Evolutionary conservation across 2,329 filamentous ascomycete species (phyloP).

Genomic region (Xylaria multiplex): DNA sequence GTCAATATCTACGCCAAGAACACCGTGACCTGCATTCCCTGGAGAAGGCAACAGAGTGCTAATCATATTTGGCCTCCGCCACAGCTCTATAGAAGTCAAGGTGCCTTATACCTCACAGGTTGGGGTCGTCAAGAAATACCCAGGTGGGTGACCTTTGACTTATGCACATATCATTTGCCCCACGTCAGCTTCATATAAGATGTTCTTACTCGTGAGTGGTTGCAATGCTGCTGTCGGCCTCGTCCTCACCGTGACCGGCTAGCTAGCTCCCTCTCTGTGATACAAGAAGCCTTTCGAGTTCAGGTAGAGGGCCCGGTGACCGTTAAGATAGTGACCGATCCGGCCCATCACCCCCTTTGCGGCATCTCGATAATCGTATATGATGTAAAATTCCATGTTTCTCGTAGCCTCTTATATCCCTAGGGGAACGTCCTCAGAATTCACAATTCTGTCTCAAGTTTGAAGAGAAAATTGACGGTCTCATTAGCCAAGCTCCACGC

Average conservation of each 20-base stretch:
- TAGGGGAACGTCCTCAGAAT: not conserved
- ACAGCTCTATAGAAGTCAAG: slow-evolving; percentile 55
- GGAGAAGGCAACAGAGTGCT: slow-evolving; percentile 20
- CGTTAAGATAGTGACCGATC: not conserved
- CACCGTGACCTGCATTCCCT: not conserved
- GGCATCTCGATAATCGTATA: not conserved
- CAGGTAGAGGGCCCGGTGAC: not conserved
- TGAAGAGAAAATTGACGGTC: slow-evolving; percentile 22
- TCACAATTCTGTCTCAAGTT: not conserved
- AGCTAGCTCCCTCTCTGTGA: not conserved
- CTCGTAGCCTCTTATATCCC: not conserved
- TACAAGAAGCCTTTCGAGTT: not conserved
- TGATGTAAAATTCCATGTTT: not conserved
- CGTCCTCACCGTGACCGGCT: not conserved
- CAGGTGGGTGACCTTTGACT: slow-evolving; percentile 47
- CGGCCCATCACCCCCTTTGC: not conserved
- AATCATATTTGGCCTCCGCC: slow-evolving; percentile 20
- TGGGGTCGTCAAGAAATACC: slow-evolving; percentile 48
- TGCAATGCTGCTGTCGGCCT: not conserved
- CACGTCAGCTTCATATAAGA: not conserved
- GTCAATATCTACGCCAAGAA: slow-evolving; percentile 9
- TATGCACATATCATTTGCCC: not conserved
- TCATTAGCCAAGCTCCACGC: slow-evolving; percentile 64
- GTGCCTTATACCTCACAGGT: slow-evolving; percentile 39
- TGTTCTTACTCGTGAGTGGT: not conserved